phyloP scores from a whole-genome alignment of 2,329 filamentous ascomycete genomes.

The Nemania bipapillata region DNA sequence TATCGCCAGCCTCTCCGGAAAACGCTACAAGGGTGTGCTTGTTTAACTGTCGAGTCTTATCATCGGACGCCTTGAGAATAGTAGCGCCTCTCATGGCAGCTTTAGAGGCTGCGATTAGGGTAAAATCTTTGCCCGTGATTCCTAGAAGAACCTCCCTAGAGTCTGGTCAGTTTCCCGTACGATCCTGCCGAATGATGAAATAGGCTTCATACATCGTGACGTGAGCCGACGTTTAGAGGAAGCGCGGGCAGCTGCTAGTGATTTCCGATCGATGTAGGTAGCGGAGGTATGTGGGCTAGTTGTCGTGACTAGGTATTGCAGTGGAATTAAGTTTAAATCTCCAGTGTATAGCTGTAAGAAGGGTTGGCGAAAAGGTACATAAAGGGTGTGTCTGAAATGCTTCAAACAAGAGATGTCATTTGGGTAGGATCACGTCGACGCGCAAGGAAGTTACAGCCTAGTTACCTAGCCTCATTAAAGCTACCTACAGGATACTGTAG shows the following conservation, averaged over 20 bases:
- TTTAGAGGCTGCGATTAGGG: conserved; percentile 96
- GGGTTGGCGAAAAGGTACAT: conserved; percentile 2
- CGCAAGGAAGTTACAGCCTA: conserved; percentile 60
- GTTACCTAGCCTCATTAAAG: conserved; percentile 43
- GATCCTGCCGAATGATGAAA: neutral
- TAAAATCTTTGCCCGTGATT: conserved; percentile 99
- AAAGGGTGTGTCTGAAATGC: conserved; percentile 21
- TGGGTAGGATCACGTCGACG: conserved; percentile 44
- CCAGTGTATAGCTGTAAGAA: neutral
- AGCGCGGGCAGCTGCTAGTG: conserved; percentile 5
- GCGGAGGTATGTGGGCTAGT: conserved; percentile 1
- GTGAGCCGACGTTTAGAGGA: conserved; percentile 23
- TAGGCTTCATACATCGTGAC: conserved; percentile 36
- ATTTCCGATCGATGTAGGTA: neutral
- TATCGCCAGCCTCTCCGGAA: conserved; percentile 95
- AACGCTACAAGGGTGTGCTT: conserved; percentile 95
- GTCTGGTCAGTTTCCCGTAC: conserved; percentile 12
- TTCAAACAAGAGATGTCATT: conserved; percentile 23
- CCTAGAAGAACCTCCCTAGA: conserved; percentile 95
- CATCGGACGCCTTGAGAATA: conserved; percentile 92
- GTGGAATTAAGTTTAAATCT: conserved; percentile 7
- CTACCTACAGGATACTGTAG: too few species aligned
- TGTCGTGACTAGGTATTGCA: neutral
- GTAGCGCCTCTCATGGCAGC: conserved; percentile 97
- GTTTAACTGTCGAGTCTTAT: conserved; percentile 95